Percentiles rank a stretch among this genome's conserved stretches.
Evolutionary conservation across 2,329 filamentous ascomycete species (phyloP).

Genomic region (Geosmithia morbida): DNA sequence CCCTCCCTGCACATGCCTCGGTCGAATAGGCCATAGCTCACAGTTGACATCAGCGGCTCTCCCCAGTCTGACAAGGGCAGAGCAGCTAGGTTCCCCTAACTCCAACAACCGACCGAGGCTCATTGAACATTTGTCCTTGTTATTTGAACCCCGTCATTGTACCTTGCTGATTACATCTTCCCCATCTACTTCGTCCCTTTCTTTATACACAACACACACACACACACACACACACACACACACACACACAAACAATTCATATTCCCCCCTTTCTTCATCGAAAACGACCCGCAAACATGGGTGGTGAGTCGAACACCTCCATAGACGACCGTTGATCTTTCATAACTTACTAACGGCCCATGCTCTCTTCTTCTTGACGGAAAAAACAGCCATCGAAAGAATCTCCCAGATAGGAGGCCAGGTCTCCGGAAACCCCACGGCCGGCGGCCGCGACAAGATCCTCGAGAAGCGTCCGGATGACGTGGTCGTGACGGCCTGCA

Average conservation of each 20-base stretch:
- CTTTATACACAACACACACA: not conserved
- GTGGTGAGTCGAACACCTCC: slow-evolving; percentile 5
- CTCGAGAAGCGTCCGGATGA: slow-evolving; percentile 55
- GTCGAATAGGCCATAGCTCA: not conserved
- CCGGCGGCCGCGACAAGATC: slow-evolving; percentile 37
- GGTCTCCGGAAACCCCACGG: slow-evolving; percentile 44
- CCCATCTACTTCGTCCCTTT: not conserved
- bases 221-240: not conserved
- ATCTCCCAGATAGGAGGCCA: slow-evolving; percentile 48
- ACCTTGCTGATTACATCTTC: too few relatives aligned
- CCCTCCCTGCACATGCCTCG: not conserved
- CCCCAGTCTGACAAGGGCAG: too few relatives aligned
- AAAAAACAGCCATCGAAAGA: slow-evolving; percentile 38
- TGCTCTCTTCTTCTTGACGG: too few relatives aligned
- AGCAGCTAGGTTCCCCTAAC: not conserved
- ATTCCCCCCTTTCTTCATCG: not conserved
- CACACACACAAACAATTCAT: not conserved
- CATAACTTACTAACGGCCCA: slow-evolving; percentile 5
- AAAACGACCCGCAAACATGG: slow-evolving; percentile 6
- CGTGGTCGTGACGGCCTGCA: slow-evolving; percentile 83
- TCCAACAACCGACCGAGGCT: not conserved
- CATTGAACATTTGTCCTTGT: not conserved
- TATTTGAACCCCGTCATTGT: not conserved
- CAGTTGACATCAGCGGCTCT: not conserved
- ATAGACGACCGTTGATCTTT: not conserved